Evolutionary conservation across 768 basidiomycete genomes (phyloP), one percentile per base, ranked within the genome.

Genomic region (Russula sp.): DNA sequence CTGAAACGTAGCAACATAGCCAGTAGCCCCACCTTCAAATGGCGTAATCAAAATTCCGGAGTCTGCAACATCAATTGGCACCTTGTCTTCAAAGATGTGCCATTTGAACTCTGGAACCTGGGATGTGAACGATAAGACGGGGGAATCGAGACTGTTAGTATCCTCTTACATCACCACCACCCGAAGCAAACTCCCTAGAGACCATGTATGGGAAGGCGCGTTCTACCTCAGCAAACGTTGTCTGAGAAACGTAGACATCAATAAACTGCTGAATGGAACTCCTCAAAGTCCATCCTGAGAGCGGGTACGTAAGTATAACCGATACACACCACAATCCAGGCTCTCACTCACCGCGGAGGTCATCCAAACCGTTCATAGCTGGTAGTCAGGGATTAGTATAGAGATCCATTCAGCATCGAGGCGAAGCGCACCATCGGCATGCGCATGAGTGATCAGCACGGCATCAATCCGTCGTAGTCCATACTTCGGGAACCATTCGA

Each of bases 321-420:
- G 22, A 32, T 2, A 37, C 22, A 22, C 6, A 8, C 7, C 14
- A 39, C 37, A 39, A 51, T 51, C 56, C 48, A 40, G 37, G 11
- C 11, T 63, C 37, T 64, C 40, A 73, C 77, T 60, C 65, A 87
- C 90, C 88, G 78, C 93, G 80, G 42, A 95, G 76, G 73, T 96
- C 94, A 74, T 96, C 94, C 61, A 96, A 74, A 3, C 94, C 94
- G 69, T 93, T 92, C 77, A 93, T 91, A 6, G 94, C 93, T 80
- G 20, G 20, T 22, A 27, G 27, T 52, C 14, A 39, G 57, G 10
- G 11, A 31, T 57, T 34, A 61, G 31, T 55, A 31, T 35, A 27
- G 9, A 37, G 48, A 20, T 39, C 34, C 51, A 34, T 45, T 40
- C 42, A 34, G 42, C 3, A 50, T 27, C 37, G 47, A 39, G 35